Conservation (phyloP, 148 eudicot species). For the Persicaria maculosa region DNA sequence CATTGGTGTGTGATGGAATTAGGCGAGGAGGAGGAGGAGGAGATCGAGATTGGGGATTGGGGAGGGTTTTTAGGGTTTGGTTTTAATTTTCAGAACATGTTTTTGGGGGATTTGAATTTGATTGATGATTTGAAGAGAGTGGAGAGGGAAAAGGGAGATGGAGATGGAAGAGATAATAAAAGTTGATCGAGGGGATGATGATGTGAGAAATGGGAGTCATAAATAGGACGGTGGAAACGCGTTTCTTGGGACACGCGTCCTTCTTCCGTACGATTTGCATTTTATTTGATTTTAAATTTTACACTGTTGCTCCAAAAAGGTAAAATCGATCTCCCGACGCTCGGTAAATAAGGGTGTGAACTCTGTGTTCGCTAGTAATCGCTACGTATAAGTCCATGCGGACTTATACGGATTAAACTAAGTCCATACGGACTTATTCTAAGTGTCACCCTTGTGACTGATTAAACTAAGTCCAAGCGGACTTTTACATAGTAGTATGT, state of each 20-base stretch:
- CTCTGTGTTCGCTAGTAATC: too few species aligned
- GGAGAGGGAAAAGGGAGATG: neutral
- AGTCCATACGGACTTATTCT: too few species aligned
- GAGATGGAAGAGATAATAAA: neutral
- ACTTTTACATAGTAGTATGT: too few species aligned
- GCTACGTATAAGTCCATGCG: too few species aligned
- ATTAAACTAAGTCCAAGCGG: too few species aligned
- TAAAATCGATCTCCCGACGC: too few species aligned
- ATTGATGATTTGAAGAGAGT: neutral
- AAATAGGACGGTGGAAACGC: slow-evolving; percentile 14
- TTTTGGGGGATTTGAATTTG: neutral
- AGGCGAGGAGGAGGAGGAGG: neutral
- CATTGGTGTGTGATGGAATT: neutral
- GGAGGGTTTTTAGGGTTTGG: neutral
- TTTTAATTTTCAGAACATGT: neutral
- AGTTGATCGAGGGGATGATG: neutral
- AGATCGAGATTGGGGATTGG: neutral
- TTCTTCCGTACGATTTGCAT: neutral
- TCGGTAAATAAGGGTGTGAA: too few species aligned
- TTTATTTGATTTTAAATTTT: neutral
- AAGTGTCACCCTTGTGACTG: too few species aligned
- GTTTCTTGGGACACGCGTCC: neutral
- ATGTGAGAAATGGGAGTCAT: neutral
- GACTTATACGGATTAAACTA: too few species aligned
- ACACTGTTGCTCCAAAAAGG: too few species aligned